These are phyloP conservation scores for Mortierella sp. DNA, from an alignment of 371 early-diverging fungal genomes.

Conservation along the genomic window DNA sequence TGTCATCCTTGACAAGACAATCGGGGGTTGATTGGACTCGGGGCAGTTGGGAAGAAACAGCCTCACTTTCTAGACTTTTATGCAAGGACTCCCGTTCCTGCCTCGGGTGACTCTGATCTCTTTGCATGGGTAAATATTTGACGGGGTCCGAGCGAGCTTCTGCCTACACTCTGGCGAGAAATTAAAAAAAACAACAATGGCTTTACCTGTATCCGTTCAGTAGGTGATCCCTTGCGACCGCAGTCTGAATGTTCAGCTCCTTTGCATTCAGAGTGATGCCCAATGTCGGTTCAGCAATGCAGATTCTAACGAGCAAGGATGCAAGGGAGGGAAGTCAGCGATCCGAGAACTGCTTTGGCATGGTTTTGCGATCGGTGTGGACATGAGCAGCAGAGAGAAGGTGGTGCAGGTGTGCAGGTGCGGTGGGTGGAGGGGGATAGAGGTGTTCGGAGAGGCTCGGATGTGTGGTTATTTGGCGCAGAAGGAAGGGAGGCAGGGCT, in stretches of 20 bases:
- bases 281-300: conserved; percentile 46
- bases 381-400: too few relatives aligned
- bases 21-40: too few relatives aligned
- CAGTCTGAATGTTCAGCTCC: conserved; percentile 49
- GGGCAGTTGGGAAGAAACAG: too few relatives aligned
- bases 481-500: conserved; percentile 1
- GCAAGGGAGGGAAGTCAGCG: neutral
- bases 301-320: conserved; percentile 16
- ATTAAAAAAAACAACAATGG: neutral
- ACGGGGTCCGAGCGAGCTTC: neutral
- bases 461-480: too few relatives aligned
- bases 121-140: neutral
- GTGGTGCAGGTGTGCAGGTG: too few relatives aligned
- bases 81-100: neutral
- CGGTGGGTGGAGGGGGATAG: neutral
- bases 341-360: too few relatives aligned
- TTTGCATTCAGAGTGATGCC: conserved; percentile 42
- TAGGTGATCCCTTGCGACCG: conserved; percentile 33
- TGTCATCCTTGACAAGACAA: neutral
- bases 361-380: too few relatives aligned
- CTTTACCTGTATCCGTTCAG: conserved; percentile 27
- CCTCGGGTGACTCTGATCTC: neutral
- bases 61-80: too few relatives aligned
- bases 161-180: neutral
- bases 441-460: too few relatives aligned